Conservation (phyloP, 2,329 filamentous ascomycete genomes). For the Aspergillus jensenii region DNA sequence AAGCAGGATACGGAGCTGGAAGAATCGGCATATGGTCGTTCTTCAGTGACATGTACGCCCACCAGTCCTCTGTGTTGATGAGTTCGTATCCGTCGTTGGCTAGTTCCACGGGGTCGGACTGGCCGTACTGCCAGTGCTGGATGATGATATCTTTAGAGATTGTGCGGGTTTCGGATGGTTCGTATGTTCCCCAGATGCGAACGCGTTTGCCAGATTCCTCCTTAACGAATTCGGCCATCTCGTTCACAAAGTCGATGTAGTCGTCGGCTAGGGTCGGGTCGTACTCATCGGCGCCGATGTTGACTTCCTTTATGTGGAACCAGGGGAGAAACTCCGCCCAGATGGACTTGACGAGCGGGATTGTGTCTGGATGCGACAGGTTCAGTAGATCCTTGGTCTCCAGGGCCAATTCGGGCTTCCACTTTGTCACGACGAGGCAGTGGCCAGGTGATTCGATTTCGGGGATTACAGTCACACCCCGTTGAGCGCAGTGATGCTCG, state of each 20-base stretch:
- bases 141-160: constrained; percentile 50
- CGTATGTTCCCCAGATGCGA: constrained; percentile 58
- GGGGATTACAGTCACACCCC: constrained; percentile 59
- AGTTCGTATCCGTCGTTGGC: constrained; percentile 49
- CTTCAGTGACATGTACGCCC: constrained; percentile 57
- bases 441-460: constrained; percentile 63
- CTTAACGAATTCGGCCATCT: constrained; percentile 50
- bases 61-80: constrained; percentile 56
- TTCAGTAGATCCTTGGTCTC: constrained; percentile 51
- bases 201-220: constrained; percentile 44
- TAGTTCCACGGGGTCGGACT: constrained; percentile 52
- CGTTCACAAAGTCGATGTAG: constrained; percentile 56
- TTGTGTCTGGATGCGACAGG: constrained; percentile 55
- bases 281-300: constrained; percentile 60
- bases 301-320: constrained; percentile 57
- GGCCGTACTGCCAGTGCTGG: constrained; percentile 58
- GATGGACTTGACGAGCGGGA: constrained; percentile 54
- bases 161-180: constrained; percentile 40
- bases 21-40: constrained; percentile 56
- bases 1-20: constrained; percentile 47
- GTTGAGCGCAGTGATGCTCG: constrained; percentile 52
- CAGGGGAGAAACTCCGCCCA: constrained; percentile 57
- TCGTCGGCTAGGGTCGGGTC: constrained; percentile 44
- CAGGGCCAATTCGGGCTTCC: constrained; percentile 58
- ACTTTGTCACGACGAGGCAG: constrained; percentile 57